Percentiles rank a stretch among this genome's conserved stretches.
phyloP scores from a whole-genome alignment of 371 early-diverging fungal genomes.

The Zancudomyces culisetae region DNA sequence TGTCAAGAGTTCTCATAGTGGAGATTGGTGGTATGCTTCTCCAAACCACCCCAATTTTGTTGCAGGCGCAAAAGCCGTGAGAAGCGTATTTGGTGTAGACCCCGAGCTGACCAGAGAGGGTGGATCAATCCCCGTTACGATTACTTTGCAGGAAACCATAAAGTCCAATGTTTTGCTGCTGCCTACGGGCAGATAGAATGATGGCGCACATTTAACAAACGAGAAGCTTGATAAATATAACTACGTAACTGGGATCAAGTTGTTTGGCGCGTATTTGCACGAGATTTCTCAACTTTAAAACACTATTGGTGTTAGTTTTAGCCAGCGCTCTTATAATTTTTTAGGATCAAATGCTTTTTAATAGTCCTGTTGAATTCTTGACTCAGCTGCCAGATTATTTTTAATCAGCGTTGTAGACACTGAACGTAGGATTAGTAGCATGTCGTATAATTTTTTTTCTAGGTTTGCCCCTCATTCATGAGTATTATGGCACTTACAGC shows the following conservation, averaged over 20 bases:
- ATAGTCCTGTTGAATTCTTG: too few species aligned
- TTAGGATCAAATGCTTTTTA: too few species aligned
- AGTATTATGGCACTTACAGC: too few species aligned
- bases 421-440: too few species aligned
- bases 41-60: slow-evolving; percentile 76
- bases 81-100: slow-evolving; percentile 67
- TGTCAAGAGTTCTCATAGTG: slow-evolving; percentile 59
- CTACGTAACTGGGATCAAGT: slow-evolving; percentile 85
- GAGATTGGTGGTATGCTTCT: slow-evolving; percentile 82
- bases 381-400: too few species aligned
- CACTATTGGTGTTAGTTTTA: too few species aligned
- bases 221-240: slow-evolving; percentile 85
- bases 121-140: slow-evolving; percentile 89
- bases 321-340: too few species aligned
- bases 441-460: too few species aligned
- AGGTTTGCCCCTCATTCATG: too few species aligned
- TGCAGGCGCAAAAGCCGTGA: slow-evolving; percentile 73
- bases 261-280: slow-evolving; percentile 71
- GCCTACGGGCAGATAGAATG: slow-evolving; percentile 74
- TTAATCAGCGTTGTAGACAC: too few species aligned
- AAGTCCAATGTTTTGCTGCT: slow-evolving; percentile 73
- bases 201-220: slow-evolving; percentile 93
- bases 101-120: slow-evolving; percentile 95
- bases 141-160: slow-evolving; percentile 88
- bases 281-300: slow-evolving; percentile 36